Conservation (phyloP, 306 rosid species). For the Arachis stenosperma region DNA sequence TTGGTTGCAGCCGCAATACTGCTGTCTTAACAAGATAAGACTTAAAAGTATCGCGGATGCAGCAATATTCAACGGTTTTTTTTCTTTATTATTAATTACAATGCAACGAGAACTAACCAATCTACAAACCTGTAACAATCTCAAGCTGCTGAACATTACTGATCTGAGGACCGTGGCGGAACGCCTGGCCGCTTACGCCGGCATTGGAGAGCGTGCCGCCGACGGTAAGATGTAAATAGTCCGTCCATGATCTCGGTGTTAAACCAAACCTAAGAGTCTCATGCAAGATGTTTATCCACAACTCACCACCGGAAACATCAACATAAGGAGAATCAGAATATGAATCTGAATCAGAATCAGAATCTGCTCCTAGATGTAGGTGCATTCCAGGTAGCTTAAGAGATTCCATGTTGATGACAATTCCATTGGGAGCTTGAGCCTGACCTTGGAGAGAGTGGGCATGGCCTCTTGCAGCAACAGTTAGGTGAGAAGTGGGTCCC, state of each 20-base stretch:
- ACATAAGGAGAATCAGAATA: conserved; percentile 49
- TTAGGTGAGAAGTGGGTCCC: conserved; percentile 80
- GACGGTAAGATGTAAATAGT: conserved; percentile 85
- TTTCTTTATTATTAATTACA: too few relatives aligned
- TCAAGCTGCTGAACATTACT: conserved; percentile 91
- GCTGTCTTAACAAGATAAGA: too few relatives aligned
- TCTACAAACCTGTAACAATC: conserved; percentile 88
- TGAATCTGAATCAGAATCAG: too few relatives aligned
- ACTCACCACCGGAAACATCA: conserved; percentile 86
- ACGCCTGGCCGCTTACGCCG: conserved; percentile 96
- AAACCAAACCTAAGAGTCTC: conserved; percentile 80
- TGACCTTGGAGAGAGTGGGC: conserved; percentile 98
- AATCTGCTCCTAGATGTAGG: conserved; percentile 43
- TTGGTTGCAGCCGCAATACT: neutral
- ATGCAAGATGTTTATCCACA: conserved; percentile 91
- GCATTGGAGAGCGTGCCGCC: conserved; percentile 98
- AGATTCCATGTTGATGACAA: conserved; percentile 88
- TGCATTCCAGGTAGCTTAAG: conserved; percentile 61
- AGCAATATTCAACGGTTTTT: too few relatives aligned
- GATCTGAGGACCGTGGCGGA: conserved; percentile 93
- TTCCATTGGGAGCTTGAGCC: conserved; percentile 78
- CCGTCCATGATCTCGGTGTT: conserved; percentile 98
- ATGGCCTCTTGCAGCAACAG: conserved; percentile 93
- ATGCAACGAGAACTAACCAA: too few relatives aligned
- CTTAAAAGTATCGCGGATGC: too few relatives aligned